Conservation (phyloP, 352 stramenopile species). For the Plasmopara halstedii region DNA sequence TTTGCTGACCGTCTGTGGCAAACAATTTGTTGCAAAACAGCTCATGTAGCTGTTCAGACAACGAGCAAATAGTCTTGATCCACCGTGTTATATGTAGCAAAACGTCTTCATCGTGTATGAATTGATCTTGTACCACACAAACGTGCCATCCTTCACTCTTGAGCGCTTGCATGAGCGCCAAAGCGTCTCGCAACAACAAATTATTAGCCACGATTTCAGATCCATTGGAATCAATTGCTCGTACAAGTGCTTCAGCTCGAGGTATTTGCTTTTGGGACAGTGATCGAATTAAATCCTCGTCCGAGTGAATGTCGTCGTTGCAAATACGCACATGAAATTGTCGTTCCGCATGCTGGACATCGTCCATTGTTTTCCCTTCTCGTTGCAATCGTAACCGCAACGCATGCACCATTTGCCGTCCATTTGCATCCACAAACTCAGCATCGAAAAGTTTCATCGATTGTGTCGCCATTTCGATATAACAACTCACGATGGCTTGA, state of each 20-base stretch:
- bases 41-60: conserved; percentile 54
- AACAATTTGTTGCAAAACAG: conserved; percentile 72
- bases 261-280: conserved; percentile 73
- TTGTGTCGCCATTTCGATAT: conserved; percentile 61
- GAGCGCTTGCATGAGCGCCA: conserved; percentile 70
- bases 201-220: conserved; percentile 58
- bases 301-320: conserved; percentile 98
- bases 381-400: conserved; percentile 13
- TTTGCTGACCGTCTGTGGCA: conserved; percentile 21
- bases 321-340: conserved; percentile 90
- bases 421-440: conserved; percentile 41
- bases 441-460: conserved; percentile 70
- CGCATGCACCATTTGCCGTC: conserved; percentile 33
- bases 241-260: conserved; percentile 50
- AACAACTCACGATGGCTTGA: conserved; percentile 58
- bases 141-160: conserved; percentile 79
- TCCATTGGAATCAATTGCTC: conserved; percentile 65
- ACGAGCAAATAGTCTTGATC: conserved; percentile 55
- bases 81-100: conserved; percentile 61
- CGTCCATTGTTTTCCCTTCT: conserved; percentile 6
- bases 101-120: conserved; percentile 67
- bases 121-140: conserved; percentile 62
- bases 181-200: conserved; percentile 45
- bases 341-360: conserved; percentile 27
- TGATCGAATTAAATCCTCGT: conserved; percentile 93